Evolutionary conservation across 2,329 filamentous ascomycete species (phyloP), one percentile per base, ranked within the genome.

Genomic region (Plenodomus tracheiphilus): DNA sequence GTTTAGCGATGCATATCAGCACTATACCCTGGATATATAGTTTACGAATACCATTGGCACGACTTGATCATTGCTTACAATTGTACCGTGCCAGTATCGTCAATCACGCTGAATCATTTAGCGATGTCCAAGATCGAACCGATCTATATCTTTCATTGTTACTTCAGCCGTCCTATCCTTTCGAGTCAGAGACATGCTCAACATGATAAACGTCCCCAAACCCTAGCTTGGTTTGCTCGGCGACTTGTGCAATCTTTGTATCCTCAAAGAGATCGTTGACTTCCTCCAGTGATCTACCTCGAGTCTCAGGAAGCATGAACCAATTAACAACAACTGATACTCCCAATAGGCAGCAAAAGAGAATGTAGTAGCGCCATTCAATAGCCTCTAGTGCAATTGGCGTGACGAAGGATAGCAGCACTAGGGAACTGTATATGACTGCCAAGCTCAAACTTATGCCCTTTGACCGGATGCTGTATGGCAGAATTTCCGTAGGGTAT

Each of bases 341-440:
- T 5, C 59, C 55, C 9, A 64, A 30, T 4, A 68, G 2, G 53
- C 61, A 38, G 65, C 53, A 45, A 47, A 67, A 72, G 2, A 72
- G 64, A 17, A 70, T 51, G 43, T 69, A 70, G 56, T 62, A 71
- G 44, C 63, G 65, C 68, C 64, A 70, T 0, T 41, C 53, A n/a
- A 71, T 51, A 4, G 54, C 45, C 4, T 65, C 56, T 32, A 72
- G 53, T 1, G 62, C 68, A 25, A 71, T 61, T 0, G 65, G 66
- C 72, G 86, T 87, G 59, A 79, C 79, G 53, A 74, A 83, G 73
- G 82, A 81, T 59, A 81, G 80, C 53, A 86, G 76, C 35, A 84
- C 39, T 16, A 55, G 50, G 77, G 38, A 85, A 72, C 45, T 82
- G 74, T 47, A 82, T 77, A 70, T 85, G 66, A 85, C 85, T 76